Percentiles rank a stretch among this genome's conserved stretches.
Conservation (phyloP, 345 rosid species). For the Eucalyptus curtisii region DNA sequence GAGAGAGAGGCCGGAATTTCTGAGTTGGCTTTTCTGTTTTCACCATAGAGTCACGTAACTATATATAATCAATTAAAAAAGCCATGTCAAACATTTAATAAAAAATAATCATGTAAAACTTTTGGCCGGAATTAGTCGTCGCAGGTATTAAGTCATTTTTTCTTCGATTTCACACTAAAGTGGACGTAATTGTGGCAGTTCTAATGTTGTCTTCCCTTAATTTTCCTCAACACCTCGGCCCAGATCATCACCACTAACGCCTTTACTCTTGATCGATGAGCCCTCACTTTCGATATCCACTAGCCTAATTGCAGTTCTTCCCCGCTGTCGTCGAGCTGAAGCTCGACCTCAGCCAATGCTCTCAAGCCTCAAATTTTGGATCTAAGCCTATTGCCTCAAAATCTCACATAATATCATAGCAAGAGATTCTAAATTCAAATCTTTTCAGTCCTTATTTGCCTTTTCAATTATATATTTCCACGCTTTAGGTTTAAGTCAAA, state of each 20-base stretch:
- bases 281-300: background rate
- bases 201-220: accelerated
- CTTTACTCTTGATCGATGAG: background rate
- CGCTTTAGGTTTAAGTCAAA: too few species aligned
- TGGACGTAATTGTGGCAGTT: too few species aligned
- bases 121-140: accelerated
- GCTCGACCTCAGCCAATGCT: background rate
- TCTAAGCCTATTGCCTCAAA: background rate
- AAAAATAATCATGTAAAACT: too few species aligned
- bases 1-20: background rate
- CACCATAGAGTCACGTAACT: background rate
- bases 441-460: accelerated
- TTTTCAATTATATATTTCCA: too few species aligned
- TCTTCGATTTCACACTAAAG: background rate
- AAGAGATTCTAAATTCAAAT: accelerated
- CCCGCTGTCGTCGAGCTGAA: accelerated
- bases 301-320: background rate
- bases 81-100: too few species aligned
- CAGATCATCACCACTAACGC: accelerated
- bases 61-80: too few species aligned
- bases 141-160: background rate
- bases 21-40: background rate
- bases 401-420: too few species aligned
- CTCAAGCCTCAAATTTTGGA: background rate
- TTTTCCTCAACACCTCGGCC: accelerated